Evolutionary conservation across 2,329 filamentous ascomycete genomes (phyloP).

Genomic region (Atkinsonella hypoxylon): DNA sequence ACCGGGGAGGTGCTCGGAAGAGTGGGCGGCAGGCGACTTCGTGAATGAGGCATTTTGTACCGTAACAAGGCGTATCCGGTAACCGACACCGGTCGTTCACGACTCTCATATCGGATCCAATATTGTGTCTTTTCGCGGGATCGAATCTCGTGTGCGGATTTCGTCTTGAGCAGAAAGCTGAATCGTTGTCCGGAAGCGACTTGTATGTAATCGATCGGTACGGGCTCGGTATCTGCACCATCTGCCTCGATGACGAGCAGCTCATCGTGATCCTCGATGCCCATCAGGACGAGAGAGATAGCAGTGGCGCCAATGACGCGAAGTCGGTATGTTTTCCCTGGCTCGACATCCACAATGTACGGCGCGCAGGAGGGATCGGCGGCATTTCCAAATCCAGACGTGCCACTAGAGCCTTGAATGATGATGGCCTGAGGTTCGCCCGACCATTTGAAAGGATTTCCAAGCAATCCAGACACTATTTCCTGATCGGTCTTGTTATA

Average conservation of each 20-base stretch:
- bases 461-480: slow-evolving; percentile 37
- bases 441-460: slow-evolving; percentile 40
- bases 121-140: slow-evolving; percentile 21
- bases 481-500: slow-evolving; percentile 39
- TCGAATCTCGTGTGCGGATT: slow-evolving; percentile 31
- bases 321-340: slow-evolving; percentile 47
- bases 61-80: slow-evolving; percentile 2
- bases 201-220: slow-evolving; percentile 37
- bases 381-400: neutral
- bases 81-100: slow-evolving; percentile 30
- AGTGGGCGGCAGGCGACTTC: neutral
- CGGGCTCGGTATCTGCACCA: slow-evolving; percentile 38
- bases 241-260: slow-evolving; percentile 50
- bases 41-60: neutral
- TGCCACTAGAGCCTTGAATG: slow-evolving; percentile 8
- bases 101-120: slow-evolving; percentile 36
- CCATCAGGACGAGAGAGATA: slow-evolving; percentile 41
- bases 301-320: slow-evolving; percentile 46
- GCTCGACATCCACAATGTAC: slow-evolving; percentile 43
- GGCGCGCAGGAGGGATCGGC: slow-evolving; percentile 16
- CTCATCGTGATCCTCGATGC: slow-evolving; percentile 42
- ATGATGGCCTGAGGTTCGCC: slow-evolving; percentile 37
- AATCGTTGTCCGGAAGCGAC: slow-evolving; percentile 49
- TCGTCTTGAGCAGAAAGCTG: slow-evolving; percentile 42
- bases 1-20: slow-evolving; percentile 13